Base-by-base conservation (phyloP, 2,329 filamentous ascomycete genomes). In the Dactylellina cionopaga region DNA sequence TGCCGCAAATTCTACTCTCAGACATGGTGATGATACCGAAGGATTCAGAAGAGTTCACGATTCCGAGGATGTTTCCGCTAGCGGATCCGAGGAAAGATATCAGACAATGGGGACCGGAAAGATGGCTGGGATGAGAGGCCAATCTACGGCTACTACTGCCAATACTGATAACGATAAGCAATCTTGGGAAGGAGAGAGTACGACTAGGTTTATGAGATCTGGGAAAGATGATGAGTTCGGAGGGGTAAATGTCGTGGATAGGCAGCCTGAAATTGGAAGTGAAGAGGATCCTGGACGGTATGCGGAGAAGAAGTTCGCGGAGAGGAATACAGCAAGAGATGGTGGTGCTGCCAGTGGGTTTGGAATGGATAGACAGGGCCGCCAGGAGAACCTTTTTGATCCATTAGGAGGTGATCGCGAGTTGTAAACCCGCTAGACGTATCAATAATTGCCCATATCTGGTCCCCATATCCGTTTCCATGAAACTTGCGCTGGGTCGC, bases 211-310 rank as follows among this genome's bases (percentile, higher is more conserved):
- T 43, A 54, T 27, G 55, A 27, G 43, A 31, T 7, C 27, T 15
- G 13, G 33, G 35, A 35, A 52, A 25, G 49, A 47, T 44, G 59
- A 62, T 13, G 41, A 52, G 52, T 15, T 59, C 49, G 47, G 55
- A 64, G 46, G 68, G 44, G 39, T 35, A 58, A 27, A 69, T 68
- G 46, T 74, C 35, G 74, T 74, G 31, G 15, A 69, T 72, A 54
- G 44, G 58, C 51, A 55, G 46, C 15, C 70, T 5, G 66, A 74
- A 62, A 73, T 75, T 39, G 76, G 74, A 15, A 59, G 66, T 33
- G 58, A 68, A 6, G 56, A 75, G 33, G 75, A 74, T 52, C 75
- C 75, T 1, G 72, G 71, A n/a, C 62, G 75, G n/a, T 51, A 44
- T 33, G 76, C 63, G 9, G 75, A 63, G 46, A 25, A 47, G 33